Conservation (phyloP, 768 basidiomycete species). For the Botryobasidium botryosum region DNA sequence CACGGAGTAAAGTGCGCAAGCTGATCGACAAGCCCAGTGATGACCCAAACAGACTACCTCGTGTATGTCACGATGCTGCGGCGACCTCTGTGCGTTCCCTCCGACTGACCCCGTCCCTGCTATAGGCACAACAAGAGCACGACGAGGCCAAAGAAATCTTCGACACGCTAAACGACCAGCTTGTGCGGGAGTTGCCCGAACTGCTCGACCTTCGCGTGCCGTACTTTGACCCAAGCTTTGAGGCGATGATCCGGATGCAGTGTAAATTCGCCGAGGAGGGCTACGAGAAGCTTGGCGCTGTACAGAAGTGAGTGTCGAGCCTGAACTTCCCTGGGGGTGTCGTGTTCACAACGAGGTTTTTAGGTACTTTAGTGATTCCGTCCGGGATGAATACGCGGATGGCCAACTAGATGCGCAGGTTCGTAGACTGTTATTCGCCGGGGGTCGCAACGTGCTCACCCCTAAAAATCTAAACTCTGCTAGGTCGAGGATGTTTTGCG, state of each 20-base stretch:
- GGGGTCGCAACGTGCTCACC: background rate
- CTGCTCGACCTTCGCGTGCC: slow-evolving; percentile 90
- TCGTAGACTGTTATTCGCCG: background rate
- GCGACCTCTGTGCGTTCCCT: background rate
- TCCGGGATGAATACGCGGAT: slow-evolving; percentile 92
- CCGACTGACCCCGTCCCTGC: too few relatives aligned
- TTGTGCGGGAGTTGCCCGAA: slow-evolving; percentile 80
- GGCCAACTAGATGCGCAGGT: slow-evolving; percentile 89
- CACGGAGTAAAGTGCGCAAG: slow-evolving; percentile 79
- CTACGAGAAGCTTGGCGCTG: slow-evolving; percentile 89
- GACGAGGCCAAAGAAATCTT: slow-evolving; percentile 93
- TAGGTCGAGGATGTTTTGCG: slow-evolving; percentile 93
- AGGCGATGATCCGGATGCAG: slow-evolving; percentile 97
- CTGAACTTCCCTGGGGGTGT: background rate
- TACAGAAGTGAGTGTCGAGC: slow-evolving; percentile 48
- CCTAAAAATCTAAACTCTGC: slow-evolving; percentile 3
- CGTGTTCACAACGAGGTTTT: background rate
- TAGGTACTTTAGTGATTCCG: slow-evolving; percentile 78
- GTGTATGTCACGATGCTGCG: slow-evolving; percentile 29
- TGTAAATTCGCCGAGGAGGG: slow-evolving; percentile 96
- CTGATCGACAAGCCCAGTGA: slow-evolving; percentile 83
- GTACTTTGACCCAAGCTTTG: slow-evolving; percentile 96
- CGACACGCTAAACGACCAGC: slow-evolving; percentile 80
- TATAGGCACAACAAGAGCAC: slow-evolving; percentile 82
- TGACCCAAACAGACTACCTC: slow-evolving; percentile 77